These are phyloP conservation scores for Tulasnella calospora DNA, from an alignment of 768 basidiomycete genomes.

Conservation along the genomic window DNA sequence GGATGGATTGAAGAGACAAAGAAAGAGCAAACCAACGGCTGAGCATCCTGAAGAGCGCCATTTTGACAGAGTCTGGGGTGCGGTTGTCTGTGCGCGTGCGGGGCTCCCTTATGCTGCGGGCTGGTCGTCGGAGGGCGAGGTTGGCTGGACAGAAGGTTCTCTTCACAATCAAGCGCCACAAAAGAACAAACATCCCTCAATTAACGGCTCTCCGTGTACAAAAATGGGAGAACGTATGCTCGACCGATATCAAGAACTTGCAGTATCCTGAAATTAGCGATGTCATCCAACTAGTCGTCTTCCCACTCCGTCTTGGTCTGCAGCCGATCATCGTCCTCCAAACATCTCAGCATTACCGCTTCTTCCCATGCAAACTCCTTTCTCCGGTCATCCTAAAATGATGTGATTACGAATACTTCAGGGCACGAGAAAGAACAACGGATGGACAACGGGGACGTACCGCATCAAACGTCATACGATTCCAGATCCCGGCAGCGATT, in stretches of 20 bases:
- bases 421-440: neutral
- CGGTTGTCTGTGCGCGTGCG: neutral
- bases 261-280: no score
- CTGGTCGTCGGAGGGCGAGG: neutral
- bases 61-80: neutral
- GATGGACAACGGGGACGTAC: neutral
- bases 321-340: conserved; percentile 26
- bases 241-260: no score
- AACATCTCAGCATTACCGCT: conserved; percentile 20
- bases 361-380: conserved; percentile 23
- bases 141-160: neutral
- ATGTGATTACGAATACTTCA: neutral
- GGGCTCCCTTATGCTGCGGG: neutral
- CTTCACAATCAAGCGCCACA: conserved; percentile 2
- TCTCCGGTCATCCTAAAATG: conserved; percentile 1
- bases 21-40: neutral
- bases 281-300: neutral
- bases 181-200: neutral
- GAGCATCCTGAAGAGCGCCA: neutral
- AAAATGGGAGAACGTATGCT: no score
- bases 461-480: conserved; percentile 25
- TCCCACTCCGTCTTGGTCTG: conserved; percentile 22
- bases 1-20: neutral
- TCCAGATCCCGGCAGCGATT: conserved; percentile 28
- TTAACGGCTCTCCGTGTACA: neutral